Evolutionary conservation across 495 filamentous ascomycete genomes (phyloP).

Genomic region (Tuber magnatum): DNA sequence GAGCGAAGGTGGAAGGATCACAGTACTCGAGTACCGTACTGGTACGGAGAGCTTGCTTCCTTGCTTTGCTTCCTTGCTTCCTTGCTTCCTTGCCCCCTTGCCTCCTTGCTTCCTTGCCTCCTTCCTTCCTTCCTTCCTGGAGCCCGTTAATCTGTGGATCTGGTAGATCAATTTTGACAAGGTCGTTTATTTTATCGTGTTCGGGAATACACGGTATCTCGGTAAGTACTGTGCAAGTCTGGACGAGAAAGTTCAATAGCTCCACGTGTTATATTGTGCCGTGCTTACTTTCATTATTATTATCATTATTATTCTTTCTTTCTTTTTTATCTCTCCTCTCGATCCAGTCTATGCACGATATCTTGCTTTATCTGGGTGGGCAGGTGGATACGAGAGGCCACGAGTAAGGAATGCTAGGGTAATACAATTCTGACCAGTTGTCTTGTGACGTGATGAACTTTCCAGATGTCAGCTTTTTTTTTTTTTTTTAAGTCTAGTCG

Average conservation of each 20-base stretch:
- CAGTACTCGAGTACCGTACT: too few relatives aligned
- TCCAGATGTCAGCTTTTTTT: background rate
- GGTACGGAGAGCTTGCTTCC: slow-evolving; percentile 2
- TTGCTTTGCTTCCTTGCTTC: too few relatives aligned
- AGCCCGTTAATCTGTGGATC: background rate
- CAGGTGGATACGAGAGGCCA: background rate
- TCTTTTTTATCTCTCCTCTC: background rate
- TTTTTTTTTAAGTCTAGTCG: background rate
- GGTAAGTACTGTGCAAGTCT: background rate
- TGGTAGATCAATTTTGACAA: background rate
- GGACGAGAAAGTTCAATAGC: background rate
- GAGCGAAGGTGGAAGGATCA: background rate
- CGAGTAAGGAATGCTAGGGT: background rate
- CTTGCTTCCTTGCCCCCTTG: too few relatives aligned
- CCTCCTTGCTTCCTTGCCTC: too few relatives aligned
- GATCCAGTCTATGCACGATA: background rate
- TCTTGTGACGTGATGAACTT: too few relatives aligned
- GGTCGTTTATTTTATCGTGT: background rate
- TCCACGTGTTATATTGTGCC: background rate
- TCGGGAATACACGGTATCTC: background rate
- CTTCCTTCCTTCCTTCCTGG: too few relatives aligned
- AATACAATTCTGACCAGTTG: background rate
- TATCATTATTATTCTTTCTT: background rate
- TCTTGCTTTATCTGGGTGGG: background rate
- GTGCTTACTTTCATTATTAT: background rate